phyloP scores from a whole-genome alignment of 1,284 basidiomycete species.

The Cryptococcus maquisensis region DNA sequence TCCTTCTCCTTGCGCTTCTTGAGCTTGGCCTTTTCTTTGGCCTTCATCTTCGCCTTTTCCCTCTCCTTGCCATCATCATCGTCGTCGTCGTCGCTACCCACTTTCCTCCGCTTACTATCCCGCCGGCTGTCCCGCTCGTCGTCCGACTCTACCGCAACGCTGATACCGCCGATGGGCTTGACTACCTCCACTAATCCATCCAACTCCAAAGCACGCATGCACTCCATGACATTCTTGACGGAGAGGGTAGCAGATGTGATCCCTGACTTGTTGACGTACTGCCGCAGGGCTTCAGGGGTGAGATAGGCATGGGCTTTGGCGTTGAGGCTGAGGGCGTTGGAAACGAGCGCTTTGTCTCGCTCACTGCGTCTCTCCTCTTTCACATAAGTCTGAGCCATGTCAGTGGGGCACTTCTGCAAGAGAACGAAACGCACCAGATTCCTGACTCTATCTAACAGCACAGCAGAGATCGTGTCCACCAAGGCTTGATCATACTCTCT shows the following conservation, averaged over 20 bases:
- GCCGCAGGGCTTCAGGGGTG: constrained; percentile 32
- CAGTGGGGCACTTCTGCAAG: neutral
- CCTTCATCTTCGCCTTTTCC: constrained; percentile 33
- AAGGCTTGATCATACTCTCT: constrained; percentile 45
- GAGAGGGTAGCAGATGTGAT: constrained; percentile 32
- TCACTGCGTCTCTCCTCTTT: constrained; percentile 15
- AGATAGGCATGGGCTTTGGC: constrained; percentile 29
- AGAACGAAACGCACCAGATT: constrained; percentile 27
- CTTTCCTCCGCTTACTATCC: constrained; percentile 16
- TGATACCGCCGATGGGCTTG: constrained; percentile 42
- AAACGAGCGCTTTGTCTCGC: constrained; percentile 11
- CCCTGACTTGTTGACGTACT: constrained; percentile 26
- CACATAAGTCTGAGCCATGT: constrained; percentile 11
- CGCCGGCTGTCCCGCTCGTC: constrained; percentile 13
- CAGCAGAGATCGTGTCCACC: constrained; percentile 35
- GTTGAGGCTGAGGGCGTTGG: constrained; percentile 35
- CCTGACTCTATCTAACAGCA: constrained; percentile 28
- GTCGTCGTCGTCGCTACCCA: constrained; percentile 21
- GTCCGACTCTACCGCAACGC: constrained; percentile 12
- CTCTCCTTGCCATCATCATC: constrained; percentile 25
- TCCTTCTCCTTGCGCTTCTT: constrained; percentile 25
- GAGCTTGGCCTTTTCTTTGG: constrained; percentile 30
- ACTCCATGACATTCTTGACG: constrained; percentile 47
- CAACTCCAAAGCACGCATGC: constrained; percentile 44
- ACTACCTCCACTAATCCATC: constrained; percentile 45